A percentile compares a stretch with the other conserved stretches of the same genome.
Evolutionary conservation across 2,329 filamentous ascomycete genomes (phyloP).

Genomic region (Grosmannia serpens): DNA sequence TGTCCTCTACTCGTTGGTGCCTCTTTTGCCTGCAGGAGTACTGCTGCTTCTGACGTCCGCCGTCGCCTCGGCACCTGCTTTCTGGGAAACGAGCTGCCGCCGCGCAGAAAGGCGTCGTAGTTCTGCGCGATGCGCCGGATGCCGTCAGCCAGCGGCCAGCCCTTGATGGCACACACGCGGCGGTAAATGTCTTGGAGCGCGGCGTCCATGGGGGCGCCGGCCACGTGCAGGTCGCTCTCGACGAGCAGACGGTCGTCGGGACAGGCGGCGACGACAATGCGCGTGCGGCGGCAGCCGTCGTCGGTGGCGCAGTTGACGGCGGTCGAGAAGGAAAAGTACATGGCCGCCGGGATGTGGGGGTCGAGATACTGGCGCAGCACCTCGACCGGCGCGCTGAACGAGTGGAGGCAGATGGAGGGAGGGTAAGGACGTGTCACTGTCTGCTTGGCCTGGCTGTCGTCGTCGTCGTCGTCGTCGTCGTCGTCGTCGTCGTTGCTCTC

Average conservation of each 20-base stretch:
- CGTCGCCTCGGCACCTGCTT: too few relatives aligned
- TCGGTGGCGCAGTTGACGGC: conserved; percentile 63
- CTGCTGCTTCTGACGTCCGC: too few relatives aligned
- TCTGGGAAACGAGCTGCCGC: too few relatives aligned
- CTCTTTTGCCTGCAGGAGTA: too few relatives aligned
- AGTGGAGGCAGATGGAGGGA: conserved; percentile 85
- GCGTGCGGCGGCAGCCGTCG: conserved; percentile 36
- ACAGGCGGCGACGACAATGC: conserved; percentile 56
- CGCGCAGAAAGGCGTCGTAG: conserved; percentile 57
- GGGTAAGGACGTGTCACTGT: conserved; percentile 49
- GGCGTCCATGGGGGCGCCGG: conserved; percentile 70
- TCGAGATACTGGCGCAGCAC: conserved; percentile 68
- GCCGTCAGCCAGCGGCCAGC: conserved; percentile 65
- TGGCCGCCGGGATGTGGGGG: conserved; percentile 56
- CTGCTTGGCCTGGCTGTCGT: not conserved
- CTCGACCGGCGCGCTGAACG: conserved; percentile 71
- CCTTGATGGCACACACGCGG: conserved; percentile 66
- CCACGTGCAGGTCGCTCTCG: conserved; percentile 82
- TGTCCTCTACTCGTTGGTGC: too few relatives aligned
- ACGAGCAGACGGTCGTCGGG: conserved; percentile 72
- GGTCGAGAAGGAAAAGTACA: conserved; percentile 83
- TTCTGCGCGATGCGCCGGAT: conserved; percentile 58
- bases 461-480: conserved; percentile 4
- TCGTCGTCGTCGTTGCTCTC: conserved; percentile 8
- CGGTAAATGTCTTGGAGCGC: conserved; percentile 63